Evolutionary conservation across 192 early-diverging fungal genomes (phyloP), one percentile per base, ranked within the genome.

Genomic region (Podila horticola): DNA sequence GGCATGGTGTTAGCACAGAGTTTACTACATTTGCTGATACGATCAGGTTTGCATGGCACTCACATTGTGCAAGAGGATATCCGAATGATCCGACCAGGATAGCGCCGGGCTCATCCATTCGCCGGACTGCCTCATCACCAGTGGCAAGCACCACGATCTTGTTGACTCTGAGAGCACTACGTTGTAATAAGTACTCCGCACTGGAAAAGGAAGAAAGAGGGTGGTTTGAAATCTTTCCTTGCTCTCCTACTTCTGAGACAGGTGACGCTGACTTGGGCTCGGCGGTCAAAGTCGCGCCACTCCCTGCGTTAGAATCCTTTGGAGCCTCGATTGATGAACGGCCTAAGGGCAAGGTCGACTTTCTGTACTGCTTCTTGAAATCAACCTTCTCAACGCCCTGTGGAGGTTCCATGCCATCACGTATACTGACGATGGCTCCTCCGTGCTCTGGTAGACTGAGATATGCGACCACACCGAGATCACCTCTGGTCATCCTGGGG

Each of bases 361-460:
- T 71, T 30, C 75, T 24, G 38, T 79, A 71, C 7, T 66, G 64
- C 48, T 71, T 79, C n/a, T 64, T 62, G 20, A 79, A 68, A 55
- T 79, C 75, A 22, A 71, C 29, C 29, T 11, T 66, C 10, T 71
- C 69, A 4, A 41, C 30, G 29, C 63, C 58, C 8, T 3, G 33
- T 2, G 69, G 75, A 38, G 69, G 62, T 9, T 75, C 85, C 20
- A 92, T 50, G 52, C 84, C 75, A 72, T 93, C 91, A 30, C 90
- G 83, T 51, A 92, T 82, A 33, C 85, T 83, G 41, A 93, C 71
- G 29, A 92, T 84, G 74, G 87, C 88, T 20, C 92, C 91, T 24
- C 92, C 92, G 58, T 92, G 88, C 75, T 93, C 92, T 6, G 89
- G 84, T 10, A 93, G 83, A 11, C 89, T 91, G 24, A 64, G 85